phyloP scores from a whole-genome alignment of 2,329 filamentous ascomycete genomes.

The Akanthomyces lecanii region DNA sequence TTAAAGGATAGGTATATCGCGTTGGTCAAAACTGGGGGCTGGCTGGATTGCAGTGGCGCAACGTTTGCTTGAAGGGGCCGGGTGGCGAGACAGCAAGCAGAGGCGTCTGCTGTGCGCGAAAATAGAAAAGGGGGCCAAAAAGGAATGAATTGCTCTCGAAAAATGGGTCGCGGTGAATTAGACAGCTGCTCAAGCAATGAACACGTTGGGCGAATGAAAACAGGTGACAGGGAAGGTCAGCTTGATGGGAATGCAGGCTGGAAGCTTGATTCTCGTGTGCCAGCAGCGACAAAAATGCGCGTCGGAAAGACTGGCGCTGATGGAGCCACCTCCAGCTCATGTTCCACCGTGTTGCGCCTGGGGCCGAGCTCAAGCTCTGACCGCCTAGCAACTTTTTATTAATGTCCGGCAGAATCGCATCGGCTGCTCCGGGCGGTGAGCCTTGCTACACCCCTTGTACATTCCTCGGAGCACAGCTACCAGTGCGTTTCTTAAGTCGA shows the following conservation, averaged over 20 bases:
- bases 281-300: slow-evolving; percentile 7
- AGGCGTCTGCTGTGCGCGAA: neutral
- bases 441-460: neutral
- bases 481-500: neutral
- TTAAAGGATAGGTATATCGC: neutral
- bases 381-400: slow-evolving; percentile 9
- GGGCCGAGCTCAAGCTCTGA: slow-evolving; percentile 1
- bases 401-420: slow-evolving; percentile 8
- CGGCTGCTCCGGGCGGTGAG: slow-evolving; percentile 1
- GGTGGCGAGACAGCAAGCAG: slow-evolving; percentile 3
- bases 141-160: slow-evolving; percentile 4
- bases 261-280: slow-evolving; percentile 5
- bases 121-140: neutral
- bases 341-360: slow-evolving; percentile 1
- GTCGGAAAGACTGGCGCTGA: neutral
- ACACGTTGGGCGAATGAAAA: neutral
- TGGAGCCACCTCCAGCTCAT: neutral
- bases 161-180: neutral
- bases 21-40: neutral
- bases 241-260: slow-evolving; percentile 15
- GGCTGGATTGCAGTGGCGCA: neutral
- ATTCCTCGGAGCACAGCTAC: too few relatives aligned
- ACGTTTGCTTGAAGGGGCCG: neutral
- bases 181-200: neutral
- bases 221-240: neutral